Evolutionary conservation across 2,329 filamentous ascomycete species (phyloP), one percentile per base, ranked within the genome.

Genomic region (Paecilomyces niveus): DNA sequence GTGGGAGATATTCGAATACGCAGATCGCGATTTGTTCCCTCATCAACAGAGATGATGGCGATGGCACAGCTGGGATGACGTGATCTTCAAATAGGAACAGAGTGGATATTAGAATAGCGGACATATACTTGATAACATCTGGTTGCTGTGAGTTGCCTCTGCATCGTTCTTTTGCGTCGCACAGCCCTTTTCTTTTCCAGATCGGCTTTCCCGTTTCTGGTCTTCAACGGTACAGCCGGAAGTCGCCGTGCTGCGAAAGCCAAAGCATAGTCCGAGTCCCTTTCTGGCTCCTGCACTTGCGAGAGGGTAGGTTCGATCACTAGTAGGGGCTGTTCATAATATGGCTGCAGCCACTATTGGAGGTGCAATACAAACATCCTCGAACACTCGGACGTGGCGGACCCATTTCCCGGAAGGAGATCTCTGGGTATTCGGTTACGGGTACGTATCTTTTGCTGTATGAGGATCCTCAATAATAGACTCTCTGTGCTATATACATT

Each of bases 371-470:
- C 61, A 67, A 29, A 62, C 65, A 11, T 67, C 68, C 32, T 63
- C 65, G 8, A 64, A 66, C n/a, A 68, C 68, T 31, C 67, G 65
- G 66, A 70, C 70, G 73, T 84, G 78, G 75, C 67, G 70, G 69
- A 68, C 66, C 65, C 63, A 76, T 62, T 77, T 77, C 51, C 73
- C 74, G 1, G 65, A 78, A 24, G 79, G 83, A 35, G 90, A 96
- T 70, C 92, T 97, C 68, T 99, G 94, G 94, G 81, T 99, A 53
- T 97, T 96, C 75, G 94, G 94, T 62, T 99, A 97, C 71, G 94
- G 93, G 93, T 96, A 80, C 64, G 81, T 78, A 52, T 59, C 60
- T 61, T 39, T 54, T 49, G 53, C 50, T 6, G 5, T 45, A 8
- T 45, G 15, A 45, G 7, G 39, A 45, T n/a, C 18, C n/a, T 8